Evolutionary conservation across 306 rosid genomes (phyloP).

Genomic region (Vicia sativa): DNA sequence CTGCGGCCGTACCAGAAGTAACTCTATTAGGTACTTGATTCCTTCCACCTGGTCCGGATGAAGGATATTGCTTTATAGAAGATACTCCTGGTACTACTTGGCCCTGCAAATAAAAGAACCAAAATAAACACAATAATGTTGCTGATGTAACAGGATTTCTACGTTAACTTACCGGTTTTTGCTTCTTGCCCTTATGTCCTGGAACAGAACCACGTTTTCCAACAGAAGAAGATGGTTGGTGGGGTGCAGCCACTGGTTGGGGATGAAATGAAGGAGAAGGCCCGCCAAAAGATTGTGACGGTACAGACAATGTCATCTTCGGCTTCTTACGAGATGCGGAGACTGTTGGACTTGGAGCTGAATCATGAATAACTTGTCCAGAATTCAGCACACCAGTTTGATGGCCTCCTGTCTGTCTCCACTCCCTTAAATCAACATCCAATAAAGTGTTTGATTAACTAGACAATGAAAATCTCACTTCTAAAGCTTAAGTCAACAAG

Average conservation of each 20-base stretch:
- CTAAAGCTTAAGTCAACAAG: slow-evolving; percentile 16
- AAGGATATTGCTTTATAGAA: slow-evolving; percentile 73
- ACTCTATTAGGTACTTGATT: slow-evolving; percentile 68
- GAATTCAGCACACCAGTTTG: slow-evolving; percentile 62
- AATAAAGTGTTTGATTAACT: slow-evolving; percentile 39
- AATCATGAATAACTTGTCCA: slow-evolving; percentile 72
- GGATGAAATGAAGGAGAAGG: slow-evolving; percentile 80
- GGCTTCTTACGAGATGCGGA: slow-evolving; percentile 93
- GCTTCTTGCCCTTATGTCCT: slow-evolving; percentile 79
- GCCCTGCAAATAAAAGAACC: slow-evolving; percentile 43
- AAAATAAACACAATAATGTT: slow-evolving; percentile 10
- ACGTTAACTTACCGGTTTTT: slow-evolving; percentile 69
- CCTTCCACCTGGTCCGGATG: slow-evolving; percentile 76
- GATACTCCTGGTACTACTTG: slow-evolving; percentile 62
- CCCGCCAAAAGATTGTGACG: slow-evolving; percentile 74
- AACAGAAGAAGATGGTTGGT: slow-evolving; percentile 81
- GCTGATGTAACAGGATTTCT: slow-evolving; percentile 22
- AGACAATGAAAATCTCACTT: slow-evolving; percentile 27
- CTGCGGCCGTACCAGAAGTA: slow-evolving; percentile 54
- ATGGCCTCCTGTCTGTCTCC: slow-evolving; percentile 89
- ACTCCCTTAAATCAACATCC: slow-evolving; percentile 62
- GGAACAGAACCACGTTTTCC: slow-evolving; percentile 77
- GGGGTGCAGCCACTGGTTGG: slow-evolving; percentile 65
- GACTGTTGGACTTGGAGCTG: slow-evolving; percentile 78
- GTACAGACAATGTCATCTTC: slow-evolving; percentile 63